Percentiles rank a stretch among this genome's conserved stretches.
These are phyloP conservation scores for Aciculosporium take DNA, from an alignment of 2,329 filamentous ascomycete genomes.

Conservation along the genomic window DNA sequence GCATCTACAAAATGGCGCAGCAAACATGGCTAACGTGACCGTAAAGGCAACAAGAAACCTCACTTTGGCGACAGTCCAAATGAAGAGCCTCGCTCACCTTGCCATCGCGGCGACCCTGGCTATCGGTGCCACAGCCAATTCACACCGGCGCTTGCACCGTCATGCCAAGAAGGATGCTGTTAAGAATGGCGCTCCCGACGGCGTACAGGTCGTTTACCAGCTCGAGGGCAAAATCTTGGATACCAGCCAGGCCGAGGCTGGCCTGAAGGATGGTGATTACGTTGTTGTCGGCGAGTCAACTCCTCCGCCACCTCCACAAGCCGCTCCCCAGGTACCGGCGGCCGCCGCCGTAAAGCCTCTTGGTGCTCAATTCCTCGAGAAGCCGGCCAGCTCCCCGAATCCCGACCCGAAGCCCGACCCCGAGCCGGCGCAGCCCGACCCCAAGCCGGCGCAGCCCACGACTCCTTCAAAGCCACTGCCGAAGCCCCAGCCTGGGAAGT, in stretches of 20 bases:
- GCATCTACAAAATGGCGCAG: background rate
- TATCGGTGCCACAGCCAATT: conserved; percentile 40
- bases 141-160: conserved; percentile 45
- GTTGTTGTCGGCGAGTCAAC: conserved; percentile 46
- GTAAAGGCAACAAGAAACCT: background rate
- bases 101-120: conserved; percentile 39
- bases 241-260: conserved; percentile 51
- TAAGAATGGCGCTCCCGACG: conserved; percentile 43
- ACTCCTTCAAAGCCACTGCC: conserved; percentile 10
- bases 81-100: conserved; percentile 22
- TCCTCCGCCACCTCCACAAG: conserved; percentile 20
- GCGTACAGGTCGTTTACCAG: conserved; percentile 57
- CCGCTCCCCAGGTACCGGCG: conserved; percentile 17
- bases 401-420: conserved; percentile 5
- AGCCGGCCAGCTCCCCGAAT: conserved; percentile 2
- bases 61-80: conserved; percentile 1
- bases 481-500: conserved; percentile 5
- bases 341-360: background rate
- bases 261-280: conserved; percentile 58
- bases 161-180: conserved; percentile 41
- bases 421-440: no score
- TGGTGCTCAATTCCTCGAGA: conserved; percentile 6
- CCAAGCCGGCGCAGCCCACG: conserved; percentile 11
- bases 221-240: conserved; percentile 50
- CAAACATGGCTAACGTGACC: background rate